Evolutionary conservation across 257 asterid genomes (phyloP).

Genomic region (Przewalskia tangutica): DNA sequence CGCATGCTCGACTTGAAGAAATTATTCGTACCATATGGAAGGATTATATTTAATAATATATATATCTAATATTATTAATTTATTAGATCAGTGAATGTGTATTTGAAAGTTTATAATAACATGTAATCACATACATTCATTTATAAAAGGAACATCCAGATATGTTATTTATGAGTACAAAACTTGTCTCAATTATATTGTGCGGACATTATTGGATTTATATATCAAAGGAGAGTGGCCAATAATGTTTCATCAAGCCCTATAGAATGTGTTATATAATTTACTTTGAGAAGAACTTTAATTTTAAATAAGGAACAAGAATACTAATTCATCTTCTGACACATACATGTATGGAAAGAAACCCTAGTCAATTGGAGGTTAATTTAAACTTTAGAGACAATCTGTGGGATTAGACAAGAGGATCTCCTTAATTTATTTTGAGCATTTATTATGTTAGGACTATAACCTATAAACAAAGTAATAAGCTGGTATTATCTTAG

Average conservation of each 20-base stretch:
- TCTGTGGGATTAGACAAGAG: neutral
- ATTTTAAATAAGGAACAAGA: neutral
- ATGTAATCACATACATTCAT: too few species aligned
- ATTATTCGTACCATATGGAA: too few species aligned
- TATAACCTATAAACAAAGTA: neutral
- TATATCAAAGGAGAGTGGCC: neutral
- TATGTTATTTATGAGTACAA: conserved; percentile 3
- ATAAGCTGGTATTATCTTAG: neutral
- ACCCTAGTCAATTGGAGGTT: neutral
- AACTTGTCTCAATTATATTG: neutral
- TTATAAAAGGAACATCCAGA: too few species aligned
- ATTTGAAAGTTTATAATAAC: too few species aligned
- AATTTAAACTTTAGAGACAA: neutral
- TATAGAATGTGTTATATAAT: neutral
- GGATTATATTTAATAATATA: too few species aligned
- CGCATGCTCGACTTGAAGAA: too few species aligned
- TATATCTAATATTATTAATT: too few species aligned
- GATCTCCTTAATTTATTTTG: neutral
- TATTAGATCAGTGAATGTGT: too few species aligned
- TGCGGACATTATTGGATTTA: neutral
- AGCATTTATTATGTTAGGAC: neutral
- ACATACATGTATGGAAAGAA: neutral
- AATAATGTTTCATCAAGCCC: neutral
- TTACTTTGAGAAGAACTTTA: neutral
- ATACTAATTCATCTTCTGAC: too few species aligned